Evolutionary conservation across 352 stramenopile genomes (phyloP).

Genomic region (Halophytophthora batemanensis): DNA sequence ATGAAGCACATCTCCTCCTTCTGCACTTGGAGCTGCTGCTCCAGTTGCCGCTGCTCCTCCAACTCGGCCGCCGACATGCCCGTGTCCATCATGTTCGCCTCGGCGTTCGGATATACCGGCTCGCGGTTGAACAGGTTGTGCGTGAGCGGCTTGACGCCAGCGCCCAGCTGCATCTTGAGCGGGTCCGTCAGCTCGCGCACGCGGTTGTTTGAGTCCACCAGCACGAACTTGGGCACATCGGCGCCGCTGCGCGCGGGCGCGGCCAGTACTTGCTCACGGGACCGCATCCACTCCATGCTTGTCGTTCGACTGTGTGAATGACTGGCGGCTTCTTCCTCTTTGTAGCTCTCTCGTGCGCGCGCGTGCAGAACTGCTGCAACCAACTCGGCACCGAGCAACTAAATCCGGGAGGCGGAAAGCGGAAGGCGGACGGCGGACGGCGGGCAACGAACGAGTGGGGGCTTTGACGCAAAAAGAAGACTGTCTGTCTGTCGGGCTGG

Average conservation of each 20-base stretch:
- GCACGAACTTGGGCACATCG: constrained; percentile 52
- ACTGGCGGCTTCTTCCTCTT: no score
- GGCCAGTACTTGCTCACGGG: constrained; percentile 36
- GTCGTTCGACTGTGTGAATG: no score
- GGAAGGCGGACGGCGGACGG: constrained; percentile 4
- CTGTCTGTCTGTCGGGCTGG: constrained; percentile 11
- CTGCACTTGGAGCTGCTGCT: constrained; percentile 71
- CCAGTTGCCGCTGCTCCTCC: constrained; percentile 63
- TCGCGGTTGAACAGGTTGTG: constrained; percentile 18
- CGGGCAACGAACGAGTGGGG: constrained; percentile 7
- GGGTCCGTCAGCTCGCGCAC: constrained; percentile 63
- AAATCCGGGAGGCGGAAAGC: not conserved
- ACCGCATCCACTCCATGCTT: constrained; percentile 60
- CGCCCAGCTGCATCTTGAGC: constrained; percentile 27
- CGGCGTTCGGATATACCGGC: constrained; percentile 5
- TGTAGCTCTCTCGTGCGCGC: no score
- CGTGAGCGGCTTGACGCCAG: constrained; percentile 8
- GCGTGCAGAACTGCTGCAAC: no score
- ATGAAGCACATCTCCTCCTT: constrained; percentile 81
- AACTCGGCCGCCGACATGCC: constrained; percentile 46
- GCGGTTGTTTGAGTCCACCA: constrained; percentile 72
- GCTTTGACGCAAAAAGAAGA: constrained; percentile 23
- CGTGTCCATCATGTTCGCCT: constrained; percentile 33
- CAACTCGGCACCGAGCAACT: not conserved
- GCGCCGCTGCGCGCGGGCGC: constrained; percentile 21